Conservation (phyloP, 495 filamentous ascomycete species). For the Melanomma pulvis-pyrius region DNA sequence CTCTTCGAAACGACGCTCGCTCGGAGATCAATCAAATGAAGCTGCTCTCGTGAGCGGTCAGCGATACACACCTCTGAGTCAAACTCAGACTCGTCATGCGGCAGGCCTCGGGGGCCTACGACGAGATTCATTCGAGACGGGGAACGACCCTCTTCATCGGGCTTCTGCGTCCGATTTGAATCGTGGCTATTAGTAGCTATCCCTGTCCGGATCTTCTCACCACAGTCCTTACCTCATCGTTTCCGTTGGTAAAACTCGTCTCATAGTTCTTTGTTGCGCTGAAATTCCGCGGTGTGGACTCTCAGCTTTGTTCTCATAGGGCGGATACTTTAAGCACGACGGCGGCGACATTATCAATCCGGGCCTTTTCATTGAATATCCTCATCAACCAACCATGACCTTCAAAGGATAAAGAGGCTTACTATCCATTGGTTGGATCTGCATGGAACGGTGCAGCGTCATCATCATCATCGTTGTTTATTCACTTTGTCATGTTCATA, state of each 20-base stretch:
- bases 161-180: constrained; percentile 13
- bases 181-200: neutral
- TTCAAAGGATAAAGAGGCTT: neutral
- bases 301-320: neutral
- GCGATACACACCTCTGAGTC: constrained; percentile 32
- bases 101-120: constrained; percentile 20
- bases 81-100: constrained; percentile 27
- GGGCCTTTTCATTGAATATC: neutral
- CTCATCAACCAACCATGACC: neutral
- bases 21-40: constrained; percentile 11
- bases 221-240: neutral
- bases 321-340: neutral
- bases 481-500: neutral
- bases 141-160: constrained; percentile 2
- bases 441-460: constrained; percentile 1
- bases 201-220: neutral
- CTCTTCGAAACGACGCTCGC: constrained; percentile 10
- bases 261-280: neutral
- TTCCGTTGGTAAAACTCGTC: neutral
- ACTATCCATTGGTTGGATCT: neutral
- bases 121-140: constrained; percentile 28
- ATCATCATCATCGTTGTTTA: neutral
- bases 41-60: constrained; percentile 36
- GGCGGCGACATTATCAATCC: too few species aligned
- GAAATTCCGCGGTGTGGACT: neutral